These are phyloP conservation scores for Backusella psychrophila DNA, from an alignment of 192 early-diverging fungal species.

Conservation along the genomic window DNA sequence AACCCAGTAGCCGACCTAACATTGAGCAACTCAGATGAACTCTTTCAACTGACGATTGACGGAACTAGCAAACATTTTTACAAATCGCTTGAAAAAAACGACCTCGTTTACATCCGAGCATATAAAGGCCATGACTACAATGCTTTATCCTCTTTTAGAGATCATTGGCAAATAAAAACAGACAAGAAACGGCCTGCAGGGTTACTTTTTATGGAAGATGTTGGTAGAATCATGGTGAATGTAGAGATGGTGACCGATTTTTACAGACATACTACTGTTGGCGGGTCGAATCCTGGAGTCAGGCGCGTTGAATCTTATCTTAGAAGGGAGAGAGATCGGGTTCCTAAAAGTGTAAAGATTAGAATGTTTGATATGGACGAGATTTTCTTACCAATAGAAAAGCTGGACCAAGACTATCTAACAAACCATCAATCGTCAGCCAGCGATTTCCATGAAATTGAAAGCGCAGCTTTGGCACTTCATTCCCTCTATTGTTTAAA, in stretches of 20 bases:
- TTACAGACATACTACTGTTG: background rate
- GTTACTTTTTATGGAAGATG: background rate
- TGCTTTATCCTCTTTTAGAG: background rate
- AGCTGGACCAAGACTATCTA: background rate
- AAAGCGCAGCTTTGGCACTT: background rate
- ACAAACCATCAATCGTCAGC: background rate
- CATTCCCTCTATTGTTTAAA: background rate
- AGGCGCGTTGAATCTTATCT: background rate
- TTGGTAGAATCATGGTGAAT: background rate
- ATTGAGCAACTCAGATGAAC: background rate
- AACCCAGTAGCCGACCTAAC: background rate
- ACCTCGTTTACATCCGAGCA: slow-evolving; percentile 6
- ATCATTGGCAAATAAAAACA: background rate
- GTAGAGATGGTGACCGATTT: background rate
- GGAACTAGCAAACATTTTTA: background rate
- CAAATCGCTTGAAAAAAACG: background rate
- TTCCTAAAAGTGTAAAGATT: background rate
- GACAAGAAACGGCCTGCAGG: background rate
- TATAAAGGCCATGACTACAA: slow-evolving; percentile 1
- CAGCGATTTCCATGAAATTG: background rate
- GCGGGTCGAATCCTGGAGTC: background rate
- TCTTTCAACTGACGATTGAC: background rate
- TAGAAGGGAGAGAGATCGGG: background rate
- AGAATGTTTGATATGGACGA: background rate
- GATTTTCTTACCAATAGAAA: background rate